Evolutionary conservation across 2,329 filamentous ascomycete genomes (phyloP), one percentile per base, ranked within the genome.

Genomic region (Beauveria sp.): DNA sequence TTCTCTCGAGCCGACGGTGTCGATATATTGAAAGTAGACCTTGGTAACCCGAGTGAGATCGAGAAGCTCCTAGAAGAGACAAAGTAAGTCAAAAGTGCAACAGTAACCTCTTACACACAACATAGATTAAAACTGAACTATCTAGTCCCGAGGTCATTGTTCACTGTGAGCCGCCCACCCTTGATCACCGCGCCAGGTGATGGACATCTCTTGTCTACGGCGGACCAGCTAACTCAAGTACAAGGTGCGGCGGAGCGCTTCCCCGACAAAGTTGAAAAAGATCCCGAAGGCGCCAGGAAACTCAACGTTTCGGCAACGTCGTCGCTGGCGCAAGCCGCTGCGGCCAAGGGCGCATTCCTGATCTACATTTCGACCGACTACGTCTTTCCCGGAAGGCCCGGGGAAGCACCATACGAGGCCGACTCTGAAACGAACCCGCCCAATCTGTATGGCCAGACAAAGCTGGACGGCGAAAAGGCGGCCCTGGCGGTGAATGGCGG

Each of bases 361-460:
- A 83, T 92, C 69, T 92, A 92, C 75, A 90, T 92, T 67, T 91
- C 88, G 9, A 92, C 89, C 53, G 89, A 92, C 73, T 92, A 92
- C 68, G 89, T 92, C 55, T 92, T 92, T 70, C 78, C 88, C 0
- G 89, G 89, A 18, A 79, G 76, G 43, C 81, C 81, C 2, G 91
- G 92, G n/a, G 88, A 96, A 60, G 92, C 92, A 5, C 92, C 92
- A 0, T 96, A 96, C 73, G 84, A 87, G 67, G 77, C 80, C 0
- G 79, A 85, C 63, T 82, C 86, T 1, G 69, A 76, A 10, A 84
- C 90, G 0, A 78, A 78, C 1, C 91, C 92, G 12, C 85, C 91
- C 2, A 96, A 96, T 69, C 73, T 92, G 63, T 96, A 86, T 66
- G 83, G 83, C 6, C 77, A 84, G 70, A 85, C 82, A 16, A 86